These are phyloP conservation scores for Mycena floridula DNA, from an alignment of 768 basidiomycete genomes.

Conservation along the genomic window DNA sequence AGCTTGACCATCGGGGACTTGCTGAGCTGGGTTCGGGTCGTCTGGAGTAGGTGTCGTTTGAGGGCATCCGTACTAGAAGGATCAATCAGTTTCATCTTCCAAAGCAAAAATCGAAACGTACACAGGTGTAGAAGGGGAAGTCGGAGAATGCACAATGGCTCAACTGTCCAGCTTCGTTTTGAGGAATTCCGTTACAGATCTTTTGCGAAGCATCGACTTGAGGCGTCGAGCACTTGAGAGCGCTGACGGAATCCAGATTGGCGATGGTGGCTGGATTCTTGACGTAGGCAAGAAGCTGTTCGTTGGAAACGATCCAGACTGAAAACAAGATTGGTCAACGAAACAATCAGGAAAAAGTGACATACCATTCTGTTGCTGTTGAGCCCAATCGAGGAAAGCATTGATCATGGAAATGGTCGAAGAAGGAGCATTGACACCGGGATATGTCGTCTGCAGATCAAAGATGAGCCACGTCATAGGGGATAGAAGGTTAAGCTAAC, in stretches of 20 bases:
- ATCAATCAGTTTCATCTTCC: neutral
- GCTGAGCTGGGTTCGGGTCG: slow-evolving; percentile 67
- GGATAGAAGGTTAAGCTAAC: neutral
- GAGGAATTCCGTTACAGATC: slow-evolving; percentile 78
- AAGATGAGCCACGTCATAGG: too few species aligned
- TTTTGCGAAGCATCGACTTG: slow-evolving; percentile 45
- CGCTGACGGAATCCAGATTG: slow-evolving; percentile 44
- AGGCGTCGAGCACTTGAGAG: slow-evolving; percentile 62
- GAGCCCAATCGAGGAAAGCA: slow-evolving; percentile 76
- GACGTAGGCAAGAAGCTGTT: slow-evolving; percentile 72
- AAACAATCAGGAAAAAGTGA: too few species aligned
- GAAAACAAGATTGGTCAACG: too few species aligned
- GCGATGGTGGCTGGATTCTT: slow-evolving; percentile 59
- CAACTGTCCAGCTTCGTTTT: slow-evolving; percentile 58
- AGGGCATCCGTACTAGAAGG: slow-evolving; percentile 73
- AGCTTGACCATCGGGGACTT: slow-evolving; percentile 34
- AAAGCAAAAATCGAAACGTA: slow-evolving; percentile 27
- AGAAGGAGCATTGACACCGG: slow-evolving; percentile 44
- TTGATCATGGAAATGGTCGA: slow-evolving; percentile 73
- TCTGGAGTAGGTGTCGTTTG: slow-evolving; percentile 39
- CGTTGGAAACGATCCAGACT: slow-evolving; percentile 71
- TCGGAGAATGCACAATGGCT: slow-evolving; percentile 60
- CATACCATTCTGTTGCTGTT: slow-evolving; percentile 57
- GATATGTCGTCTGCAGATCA: too few species aligned
- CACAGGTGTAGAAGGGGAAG: slow-evolving; percentile 78